These are phyloP conservation scores for Nidularia sp. DNA, from an alignment of 768 basidiomycete species.

Conservation along the genomic window DNA sequence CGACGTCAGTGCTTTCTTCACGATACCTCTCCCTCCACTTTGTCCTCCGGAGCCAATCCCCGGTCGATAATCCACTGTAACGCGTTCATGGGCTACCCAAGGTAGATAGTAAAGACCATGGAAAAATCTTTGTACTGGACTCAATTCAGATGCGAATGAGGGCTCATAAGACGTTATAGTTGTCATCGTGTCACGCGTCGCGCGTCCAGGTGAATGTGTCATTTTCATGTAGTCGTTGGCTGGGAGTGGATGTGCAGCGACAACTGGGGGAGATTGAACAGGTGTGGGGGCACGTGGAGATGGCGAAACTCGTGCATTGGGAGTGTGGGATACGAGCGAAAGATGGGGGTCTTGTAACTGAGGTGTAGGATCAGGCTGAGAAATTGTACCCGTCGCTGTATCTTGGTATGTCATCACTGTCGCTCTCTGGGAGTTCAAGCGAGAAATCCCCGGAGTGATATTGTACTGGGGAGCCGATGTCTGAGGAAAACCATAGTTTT, in stretches of 20 bases:
- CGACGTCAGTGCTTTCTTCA: not conserved
- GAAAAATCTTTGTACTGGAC: constrained; percentile 38
- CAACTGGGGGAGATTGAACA: not conserved
- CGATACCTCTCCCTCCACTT: not conserved
- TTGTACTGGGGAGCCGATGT: constrained; percentile 12
- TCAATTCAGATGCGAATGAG: constrained; percentile 30
- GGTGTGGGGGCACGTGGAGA: constrained; percentile 4
- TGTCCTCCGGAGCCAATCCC: constrained; percentile 14
- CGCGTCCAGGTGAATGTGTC: constrained; percentile 19
- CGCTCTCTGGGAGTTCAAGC: no score
- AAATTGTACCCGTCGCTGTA: constrained; percentile 1
- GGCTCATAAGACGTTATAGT: constrained; percentile 24
- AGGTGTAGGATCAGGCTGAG: constrained; percentile 5
- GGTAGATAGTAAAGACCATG: constrained; percentile 37
- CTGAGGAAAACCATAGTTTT: constrained; percentile 13
- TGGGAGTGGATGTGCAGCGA: constrained; percentile 25
- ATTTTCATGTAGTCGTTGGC: constrained; percentile 34
- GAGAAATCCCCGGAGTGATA: no score
- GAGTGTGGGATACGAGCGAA: not conserved
- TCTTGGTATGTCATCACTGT: constrained; percentile 21
- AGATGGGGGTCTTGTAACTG: not conserved
- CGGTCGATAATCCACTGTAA: constrained; percentile 43
- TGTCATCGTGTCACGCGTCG: constrained; percentile 13
- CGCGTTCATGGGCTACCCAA: constrained; percentile 39
- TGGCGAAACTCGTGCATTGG: constrained; percentile 8